Evolutionary conservation across 352 stramenopile genomes (phyloP).

Genomic region (Phytopythium oedochilum): DNA sequence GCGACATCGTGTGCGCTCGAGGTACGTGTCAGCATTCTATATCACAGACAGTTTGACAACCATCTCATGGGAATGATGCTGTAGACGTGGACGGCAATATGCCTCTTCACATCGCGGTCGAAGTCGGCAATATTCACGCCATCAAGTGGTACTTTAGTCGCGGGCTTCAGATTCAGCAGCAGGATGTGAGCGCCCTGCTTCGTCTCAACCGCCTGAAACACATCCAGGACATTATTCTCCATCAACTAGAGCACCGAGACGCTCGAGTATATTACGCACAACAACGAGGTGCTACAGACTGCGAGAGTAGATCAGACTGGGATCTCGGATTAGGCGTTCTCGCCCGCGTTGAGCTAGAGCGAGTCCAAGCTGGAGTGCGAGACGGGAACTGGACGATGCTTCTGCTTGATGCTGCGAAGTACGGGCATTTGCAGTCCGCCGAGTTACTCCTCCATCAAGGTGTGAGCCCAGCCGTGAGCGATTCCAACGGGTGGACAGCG

Average conservation of each 20-base stretch:
- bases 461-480: conserved; percentile 25
- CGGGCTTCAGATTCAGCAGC: conserved; percentile 17
- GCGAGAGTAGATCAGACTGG: background rate
- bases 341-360: conserved; percentile 29
- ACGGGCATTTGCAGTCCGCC: conserved; percentile 31
- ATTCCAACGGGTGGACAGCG: conserved; percentile 54
- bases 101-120: conserved; percentile 45
- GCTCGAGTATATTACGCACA: conserved; percentile 3
- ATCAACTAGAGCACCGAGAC: conserved; percentile 36
- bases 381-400: conserved; percentile 9
- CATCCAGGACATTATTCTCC: conserved; percentile 27
- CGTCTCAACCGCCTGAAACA: conserved; percentile 14
- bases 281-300: background rate
- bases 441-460: conserved; percentile 37
- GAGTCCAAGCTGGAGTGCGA: background rate
- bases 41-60: background rate
- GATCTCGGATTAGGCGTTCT: conserved; percentile 36
- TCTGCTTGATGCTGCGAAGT: conserved; percentile 46
- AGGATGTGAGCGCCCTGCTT: conserved; percentile 32
- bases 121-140: conserved; percentile 26
- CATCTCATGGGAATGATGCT: background rate
- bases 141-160: conserved; percentile 35
- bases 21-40: conserved; percentile 10
- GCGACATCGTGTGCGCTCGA: conserved; percentile 18
- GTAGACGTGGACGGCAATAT: conserved; percentile 25